Conservation (phyloP, 331 rosid species). For the Acacia pycnantha region DNA sequence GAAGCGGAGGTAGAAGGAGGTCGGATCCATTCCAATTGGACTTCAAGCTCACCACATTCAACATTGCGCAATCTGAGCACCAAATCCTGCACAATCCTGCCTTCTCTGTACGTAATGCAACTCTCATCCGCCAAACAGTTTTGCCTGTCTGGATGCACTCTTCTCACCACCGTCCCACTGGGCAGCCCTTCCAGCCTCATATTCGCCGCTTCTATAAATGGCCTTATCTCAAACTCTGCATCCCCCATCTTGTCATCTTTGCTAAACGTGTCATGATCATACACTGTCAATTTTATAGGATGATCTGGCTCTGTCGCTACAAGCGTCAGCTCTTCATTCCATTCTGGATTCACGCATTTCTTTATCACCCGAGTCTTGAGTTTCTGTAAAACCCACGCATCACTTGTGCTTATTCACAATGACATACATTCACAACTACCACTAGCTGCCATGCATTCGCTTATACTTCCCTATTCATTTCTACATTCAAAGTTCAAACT, state of each 20-base stretch:
- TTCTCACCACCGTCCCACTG: conserved; percentile 51
- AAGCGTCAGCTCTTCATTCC: conserved; percentile 96
- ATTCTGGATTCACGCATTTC: conserved; percentile 83
- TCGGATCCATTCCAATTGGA: conserved; percentile 84
- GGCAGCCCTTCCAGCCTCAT: conserved; percentile 48
- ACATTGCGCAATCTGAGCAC: conserved; percentile 77
- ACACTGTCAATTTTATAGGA: conserved; percentile 66
- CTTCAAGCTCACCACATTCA: conserved; percentile 84
- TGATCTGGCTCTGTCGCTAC: conserved; percentile 53
- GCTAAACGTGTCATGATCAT: conserved; percentile 84
- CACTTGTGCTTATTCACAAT: neutral
- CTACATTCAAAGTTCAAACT: neutral
- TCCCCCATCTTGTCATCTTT: conserved; percentile 96
- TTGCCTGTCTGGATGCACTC: conserved; percentile 55
- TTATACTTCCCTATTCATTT: neutral
- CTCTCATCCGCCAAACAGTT: conserved; percentile 86
- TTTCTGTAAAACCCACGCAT: conserved; percentile 45
- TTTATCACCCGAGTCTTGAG: conserved; percentile 82
- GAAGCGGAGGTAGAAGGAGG: conserved; percentile 57
- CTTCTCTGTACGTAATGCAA: conserved; percentile 41
- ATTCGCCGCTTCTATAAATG: conserved; percentile 62
- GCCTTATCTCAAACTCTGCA: conserved; percentile 60
- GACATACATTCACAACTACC: neutral
- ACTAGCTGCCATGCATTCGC: neutral
- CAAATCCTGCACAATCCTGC: conserved; percentile 65